Conservation (phyloP, 768 basidiomycete species). For the Leccinum boreale region DNA sequence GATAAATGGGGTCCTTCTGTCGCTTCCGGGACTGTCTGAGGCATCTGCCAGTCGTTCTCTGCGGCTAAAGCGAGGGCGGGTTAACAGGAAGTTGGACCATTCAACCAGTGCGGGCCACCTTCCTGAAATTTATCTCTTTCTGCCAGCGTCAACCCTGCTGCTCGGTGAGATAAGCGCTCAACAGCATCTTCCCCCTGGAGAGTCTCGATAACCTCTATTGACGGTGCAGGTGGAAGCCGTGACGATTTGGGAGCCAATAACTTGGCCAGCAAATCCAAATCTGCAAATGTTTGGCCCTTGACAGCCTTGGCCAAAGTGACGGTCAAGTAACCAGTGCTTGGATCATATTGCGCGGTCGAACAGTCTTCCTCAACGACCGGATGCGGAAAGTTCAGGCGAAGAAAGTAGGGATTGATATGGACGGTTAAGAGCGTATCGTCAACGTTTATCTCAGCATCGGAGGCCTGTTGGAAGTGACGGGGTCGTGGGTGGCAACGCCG, state of each 20-base stretch:
- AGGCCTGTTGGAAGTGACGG: conserved; percentile 48
- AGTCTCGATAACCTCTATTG: conserved; percentile 58
- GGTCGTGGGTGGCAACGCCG: conserved; percentile 11
- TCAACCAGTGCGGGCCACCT: conserved; percentile 37
- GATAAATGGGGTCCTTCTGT: conserved; percentile 35
- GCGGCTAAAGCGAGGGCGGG: conserved; percentile 47
- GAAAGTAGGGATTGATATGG: conserved; percentile 81
- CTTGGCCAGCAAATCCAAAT: conserved; percentile 76
- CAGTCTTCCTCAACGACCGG: conserved; percentile 58
- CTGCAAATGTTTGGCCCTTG: conserved; percentile 65
- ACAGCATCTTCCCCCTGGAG: conserved; percentile 24
- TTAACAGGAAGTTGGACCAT: conserved; percentile 7
- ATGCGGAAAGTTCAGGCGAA: conserved; percentile 74
- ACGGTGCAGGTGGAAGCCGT: conserved; percentile 30
- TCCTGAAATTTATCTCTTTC: conserved; percentile 51
- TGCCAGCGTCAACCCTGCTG: conserved; percentile 48
- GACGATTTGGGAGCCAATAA: conserved; percentile 65
- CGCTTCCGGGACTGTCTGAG: conserved; percentile 54
- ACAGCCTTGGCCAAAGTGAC: conserved; percentile 69
- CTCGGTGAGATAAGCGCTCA: conserved; percentile 42
- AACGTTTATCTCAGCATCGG: conserved; percentile 76
- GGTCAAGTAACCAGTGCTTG: conserved; percentile 72
- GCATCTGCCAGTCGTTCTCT: conserved; percentile 75
- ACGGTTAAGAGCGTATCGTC: conserved; percentile 67
- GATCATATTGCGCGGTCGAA: conserved; percentile 72